A percentile compares a stretch with the other conserved stretches of the same genome.
phyloP scores from a whole-genome alignment of 2,329 filamentous ascomycete genomes.

The Zymoseptoria pseudotritici region DNA sequence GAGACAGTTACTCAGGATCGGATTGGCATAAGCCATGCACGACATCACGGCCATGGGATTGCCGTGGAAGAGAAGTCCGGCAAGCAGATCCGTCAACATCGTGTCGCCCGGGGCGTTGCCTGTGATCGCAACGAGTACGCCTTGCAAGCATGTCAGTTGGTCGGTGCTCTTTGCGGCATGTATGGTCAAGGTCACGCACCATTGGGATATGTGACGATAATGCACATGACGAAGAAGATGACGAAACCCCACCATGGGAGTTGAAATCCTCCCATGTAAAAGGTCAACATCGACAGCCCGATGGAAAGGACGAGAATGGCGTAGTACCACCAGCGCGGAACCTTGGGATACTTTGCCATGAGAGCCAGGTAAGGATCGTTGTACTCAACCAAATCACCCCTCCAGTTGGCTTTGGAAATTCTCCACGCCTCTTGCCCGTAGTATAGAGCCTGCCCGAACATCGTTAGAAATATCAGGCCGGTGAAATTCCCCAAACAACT shows the following conservation, averaged over 20 bases:
- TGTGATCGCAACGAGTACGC: background rate
- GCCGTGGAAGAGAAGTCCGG: slow-evolving; percentile 26
- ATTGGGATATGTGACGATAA: slow-evolving; percentile 26
- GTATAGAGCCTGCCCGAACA: slow-evolving; percentile 13
- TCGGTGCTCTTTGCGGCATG: background rate
- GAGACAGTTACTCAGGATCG: slow-evolving; percentile 31
- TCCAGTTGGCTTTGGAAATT: slow-evolving; percentile 15
- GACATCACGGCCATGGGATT: slow-evolving; percentile 26
- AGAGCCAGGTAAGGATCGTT: slow-evolving; percentile 28
- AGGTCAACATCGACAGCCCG: slow-evolving; percentile 22
- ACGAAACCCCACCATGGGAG: slow-evolving; percentile 30
- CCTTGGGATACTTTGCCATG: slow-evolving; percentile 22
- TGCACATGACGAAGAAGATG: slow-evolving; percentile 21
- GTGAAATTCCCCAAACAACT: background rate
- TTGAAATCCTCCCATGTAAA: slow-evolving; percentile 25
- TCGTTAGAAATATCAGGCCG: background rate
- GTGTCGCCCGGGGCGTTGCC: background rate
- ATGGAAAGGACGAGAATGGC: slow-evolving; percentile 21
- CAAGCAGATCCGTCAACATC: slow-evolving; percentile 27
- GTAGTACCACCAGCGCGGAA: slow-evolving; percentile 30
- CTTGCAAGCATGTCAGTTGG: background rate
- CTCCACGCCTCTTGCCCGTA: slow-evolving; percentile 19
- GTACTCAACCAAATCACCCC: slow-evolving; percentile 18
- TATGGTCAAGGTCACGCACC: slow-evolving; percentile 4
- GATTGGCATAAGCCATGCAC: slow-evolving; percentile 28